Evolutionary conservation across 163 green algal species (phyloP), one percentile per base, ranked within the genome.

Genomic region (Volvox carteri): DNA sequence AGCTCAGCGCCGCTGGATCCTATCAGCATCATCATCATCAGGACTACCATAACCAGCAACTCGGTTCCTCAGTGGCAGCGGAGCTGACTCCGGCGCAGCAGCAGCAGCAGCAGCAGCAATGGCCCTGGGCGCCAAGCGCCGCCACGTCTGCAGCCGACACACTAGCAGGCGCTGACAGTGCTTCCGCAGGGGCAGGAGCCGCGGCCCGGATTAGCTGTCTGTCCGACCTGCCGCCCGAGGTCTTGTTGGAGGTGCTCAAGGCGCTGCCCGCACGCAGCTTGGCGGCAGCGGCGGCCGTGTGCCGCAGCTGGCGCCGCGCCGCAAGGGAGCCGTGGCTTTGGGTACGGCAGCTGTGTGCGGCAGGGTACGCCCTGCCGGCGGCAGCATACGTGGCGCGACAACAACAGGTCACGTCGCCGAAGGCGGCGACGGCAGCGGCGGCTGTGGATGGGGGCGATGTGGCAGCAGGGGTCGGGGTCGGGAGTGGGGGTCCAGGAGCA

Each of bases 271-370:
- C 84, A 3, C 50, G 35, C 25, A 68, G 42, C 41, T 68, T 89
- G 52, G 84, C 84, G 7, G n/a, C 52, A 14, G 68, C 84, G 18
- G 37, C 37, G 2, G 30, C 42, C 37, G 84, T 89, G 37, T 89
- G 68, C 70, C 37, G 68, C 0, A 75, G 33, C 70, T 89, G 68
- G 68, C 84, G 84, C 21, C 68, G 84, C 9, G 68, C 84, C 28
- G 39, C 84, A 0, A 52, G 70, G 19, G 84, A 89, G 68, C 68
- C 84, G 1, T 89, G 84, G 84, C 84, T 89, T 50, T 89, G 84
- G 84, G 84, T 89, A 48, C 84, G 84, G 16, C 84, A 89, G 28
- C 6, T 83, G 28, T 75, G 68, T 30, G 68, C 70, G 33, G 52
- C 52, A 4, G 84, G 84, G 8, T 89, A 89, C 39, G 25, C 52